Evolutionary conservation across 176 grass and related monocot species (phyloP), one percentile per base, ranked within the genome.

Genomic region (Tillandsia leiboldiana): DNA sequence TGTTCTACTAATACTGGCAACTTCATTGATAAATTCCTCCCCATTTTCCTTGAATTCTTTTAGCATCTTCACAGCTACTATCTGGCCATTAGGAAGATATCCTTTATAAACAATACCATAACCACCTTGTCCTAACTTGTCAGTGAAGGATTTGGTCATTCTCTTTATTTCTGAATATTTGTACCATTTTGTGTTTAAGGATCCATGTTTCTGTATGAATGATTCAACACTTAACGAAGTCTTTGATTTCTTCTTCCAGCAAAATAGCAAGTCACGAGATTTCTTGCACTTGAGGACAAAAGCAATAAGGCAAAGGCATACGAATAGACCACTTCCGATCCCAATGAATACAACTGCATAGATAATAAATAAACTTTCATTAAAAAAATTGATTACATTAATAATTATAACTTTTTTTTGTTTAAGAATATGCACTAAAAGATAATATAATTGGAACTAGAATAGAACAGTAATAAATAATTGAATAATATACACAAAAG

Each of bases 91-190:
- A 6, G 24, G 53, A 56, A 85, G 79, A 14, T 63, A 71, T 49
- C 87, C 87, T 49, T 76, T 83, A 75, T 75, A 85, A 17, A 90
- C 83, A 47, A 24, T 51, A 27, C 82, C 87, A 8, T 83, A 70
- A 14, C 87, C 83, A 0, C 83, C 87, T 12, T 86, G 76, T 0
- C 83, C 87, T 14, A 90, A 66, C 51, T 72, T 86, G 11, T 86
- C 48, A 7, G 58, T 53, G 15, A 86, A 86, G 7, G 76, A 90
- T 51, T 57, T 80, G 1, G 83, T 90, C 66, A 90, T 90, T 26
- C 2, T 74, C 63, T 69, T 83, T 23, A 90, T 57, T 27, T 76
- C 57, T 12, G 75, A 79, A 61, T 83, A 83, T 9, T 17, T 68
- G 47, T 90, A 90, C 7, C 79, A 77, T 69, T 68, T 80, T 9